These are phyloP conservation scores for Alternaria postmessia DNA, from an alignment of 2,329 filamentous ascomycete genomes.

Conservation along the genomic window DNA sequence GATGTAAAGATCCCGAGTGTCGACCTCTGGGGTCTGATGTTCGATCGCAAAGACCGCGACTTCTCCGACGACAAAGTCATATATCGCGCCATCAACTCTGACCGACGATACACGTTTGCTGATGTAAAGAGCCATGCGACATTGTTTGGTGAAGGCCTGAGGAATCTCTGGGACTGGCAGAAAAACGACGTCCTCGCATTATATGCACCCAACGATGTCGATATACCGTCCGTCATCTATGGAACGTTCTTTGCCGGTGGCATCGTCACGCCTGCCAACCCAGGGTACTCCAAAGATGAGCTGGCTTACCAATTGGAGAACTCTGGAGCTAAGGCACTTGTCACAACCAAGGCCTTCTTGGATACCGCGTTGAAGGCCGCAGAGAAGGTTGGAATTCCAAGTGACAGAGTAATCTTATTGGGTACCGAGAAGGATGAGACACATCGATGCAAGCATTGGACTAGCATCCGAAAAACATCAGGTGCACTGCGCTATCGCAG, in stretches of 20 bases:
- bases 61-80: constrained; percentile 37
- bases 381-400: constrained; percentile 70
- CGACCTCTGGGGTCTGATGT: constrained; percentile 36
- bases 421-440: constrained; percentile 70
- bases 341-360: constrained; percentile 75
- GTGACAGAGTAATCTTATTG: constrained; percentile 76
- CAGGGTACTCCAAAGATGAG: constrained; percentile 82
- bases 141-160: constrained; percentile 79
- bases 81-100: constrained; percentile 29
- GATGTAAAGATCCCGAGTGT: constrained; percentile 30
- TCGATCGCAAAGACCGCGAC: constrained; percentile 31
- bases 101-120: constrained; percentile 69
- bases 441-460: constrained; percentile 73
- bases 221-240: constrained; percentile 77
- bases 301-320: constrained; percentile 84
- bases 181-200: constrained; percentile 83
- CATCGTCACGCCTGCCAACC: constrained; percentile 81
- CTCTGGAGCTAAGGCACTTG: constrained; percentile 74
- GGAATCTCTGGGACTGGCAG: constrained; percentile 76
- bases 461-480: constrained; percentile 70
- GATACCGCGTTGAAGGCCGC: constrained; percentile 72
- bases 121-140: constrained; percentile 70
- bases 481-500: constrained; percentile 66
- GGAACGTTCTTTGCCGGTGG: constrained; percentile 84
- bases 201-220: constrained; percentile 84